phyloP scores from a whole-genome alignment of 495 filamentous ascomycete genomes.

The Ascobolus immersus region DNA sequence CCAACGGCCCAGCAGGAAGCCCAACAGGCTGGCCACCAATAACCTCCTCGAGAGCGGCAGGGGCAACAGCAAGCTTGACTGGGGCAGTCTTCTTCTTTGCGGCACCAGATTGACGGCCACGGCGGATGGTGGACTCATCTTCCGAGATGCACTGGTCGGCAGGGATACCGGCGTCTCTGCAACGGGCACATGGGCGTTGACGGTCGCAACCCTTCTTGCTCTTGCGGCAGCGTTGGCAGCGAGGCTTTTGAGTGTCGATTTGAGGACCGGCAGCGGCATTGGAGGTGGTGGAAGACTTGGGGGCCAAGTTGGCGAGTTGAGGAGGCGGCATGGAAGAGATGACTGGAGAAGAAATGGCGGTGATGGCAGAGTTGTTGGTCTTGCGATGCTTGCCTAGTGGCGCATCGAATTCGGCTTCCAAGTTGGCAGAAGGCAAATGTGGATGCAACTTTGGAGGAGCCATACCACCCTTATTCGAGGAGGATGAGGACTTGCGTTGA shows the following conservation, averaged over 20 bases:
- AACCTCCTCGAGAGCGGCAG: no score
- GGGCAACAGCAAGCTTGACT: no score
- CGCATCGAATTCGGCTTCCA: not conserved
- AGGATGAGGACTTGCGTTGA: not conserved
- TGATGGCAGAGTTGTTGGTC: not conserved
- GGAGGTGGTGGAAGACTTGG: not conserved
- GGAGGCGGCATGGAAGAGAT: not conserved
- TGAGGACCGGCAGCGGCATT: not conserved
- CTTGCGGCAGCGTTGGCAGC: slow-evolving; percentile 94
- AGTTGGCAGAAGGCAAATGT: not conserved
- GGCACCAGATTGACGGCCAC: slow-evolving; percentile 52
- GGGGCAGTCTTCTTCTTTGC: no score
- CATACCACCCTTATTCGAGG: not conserved
- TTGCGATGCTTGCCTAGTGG: not conserved
- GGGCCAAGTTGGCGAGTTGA: not conserved
- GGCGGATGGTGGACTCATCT: slow-evolving; percentile 85
- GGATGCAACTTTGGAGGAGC: not conserved
- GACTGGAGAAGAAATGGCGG: not conserved
- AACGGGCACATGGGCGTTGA: slow-evolving; percentile 77
- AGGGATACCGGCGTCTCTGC: slow-evolving; percentile 82
- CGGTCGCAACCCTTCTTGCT: slow-evolving; percentile 98
- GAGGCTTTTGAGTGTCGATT: slow-evolving; percentile 38
- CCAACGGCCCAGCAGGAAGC: no score
- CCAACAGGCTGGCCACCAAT: no score
- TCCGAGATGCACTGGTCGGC: slow-evolving; percentile 85